Evolutionary conservation across 306 rosid genomes (phyloP).

Genomic region (Cicer judaicum): DNA sequence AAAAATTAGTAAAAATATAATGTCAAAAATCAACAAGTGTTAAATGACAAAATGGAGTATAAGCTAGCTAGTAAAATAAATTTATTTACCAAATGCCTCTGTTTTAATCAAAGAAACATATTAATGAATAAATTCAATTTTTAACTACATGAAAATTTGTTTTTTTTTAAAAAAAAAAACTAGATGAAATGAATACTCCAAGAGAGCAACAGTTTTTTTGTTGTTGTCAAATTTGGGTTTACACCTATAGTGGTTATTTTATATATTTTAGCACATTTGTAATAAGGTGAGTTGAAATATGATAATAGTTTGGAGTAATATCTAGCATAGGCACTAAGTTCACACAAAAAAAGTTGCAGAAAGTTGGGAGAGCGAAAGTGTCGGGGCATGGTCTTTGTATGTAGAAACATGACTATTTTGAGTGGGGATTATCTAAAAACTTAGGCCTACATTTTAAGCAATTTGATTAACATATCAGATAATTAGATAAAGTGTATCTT

Average conservation of each 20-base stretch:
- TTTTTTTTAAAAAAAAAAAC: too few relatives aligned
- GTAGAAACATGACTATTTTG: constrained; percentile 30
- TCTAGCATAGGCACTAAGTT: constrained; percentile 33
- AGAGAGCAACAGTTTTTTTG: too few relatives aligned
- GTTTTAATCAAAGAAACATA: too few relatives aligned
- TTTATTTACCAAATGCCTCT: too few relatives aligned
- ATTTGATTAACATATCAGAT: constrained; percentile 1
- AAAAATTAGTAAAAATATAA: too few relatives aligned
- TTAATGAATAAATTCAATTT: too few relatives aligned
- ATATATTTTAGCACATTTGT: background rate
- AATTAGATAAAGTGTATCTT: background rate
- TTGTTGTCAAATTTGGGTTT: constrained; percentile 12
- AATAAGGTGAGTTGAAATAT: constrained; percentile 39
- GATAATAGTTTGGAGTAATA: constrained; percentile 39
- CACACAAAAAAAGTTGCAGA: constrained; percentile 26
- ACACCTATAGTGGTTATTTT: background rate
- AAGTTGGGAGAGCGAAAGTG: constrained; percentile 33
- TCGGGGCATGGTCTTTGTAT: constrained; percentile 33
- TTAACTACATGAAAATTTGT: too few relatives aligned
- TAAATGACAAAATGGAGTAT: too few relatives aligned
- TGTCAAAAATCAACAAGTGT: too few relatives aligned
- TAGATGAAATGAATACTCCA: too few relatives aligned
- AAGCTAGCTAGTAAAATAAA: too few relatives aligned
- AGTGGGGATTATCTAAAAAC: constrained; percentile 25
- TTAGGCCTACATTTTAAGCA: background rate